These are phyloP conservation scores for Umbelopsis isabellina DNA, from an alignment of 192 early-diverging fungal species.

Conservation along the genomic window DNA sequence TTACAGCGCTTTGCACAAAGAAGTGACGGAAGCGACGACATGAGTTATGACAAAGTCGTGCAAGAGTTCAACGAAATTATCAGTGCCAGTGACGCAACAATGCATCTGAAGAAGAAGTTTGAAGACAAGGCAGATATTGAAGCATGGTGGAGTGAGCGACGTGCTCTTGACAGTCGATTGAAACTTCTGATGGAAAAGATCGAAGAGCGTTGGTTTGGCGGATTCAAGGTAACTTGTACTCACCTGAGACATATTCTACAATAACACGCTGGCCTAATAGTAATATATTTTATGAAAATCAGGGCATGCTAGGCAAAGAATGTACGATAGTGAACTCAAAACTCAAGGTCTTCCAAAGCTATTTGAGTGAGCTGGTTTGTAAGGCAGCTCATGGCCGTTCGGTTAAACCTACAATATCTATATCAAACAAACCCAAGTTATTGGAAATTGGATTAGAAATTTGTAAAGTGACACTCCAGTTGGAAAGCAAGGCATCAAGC, in stretches of 20 bases:
- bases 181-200: conserved; percentile 63
- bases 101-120: conserved; percentile 52
- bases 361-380: conserved; percentile 51
- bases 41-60: conserved; percentile 56
- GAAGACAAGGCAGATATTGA: conserved; percentile 65
- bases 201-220: conserved; percentile 86
- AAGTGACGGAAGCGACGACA: conserved; percentile 43
- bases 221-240: conserved; percentile 64
- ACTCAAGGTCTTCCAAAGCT: conserved; percentile 50
- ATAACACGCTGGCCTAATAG: background rate
- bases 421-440: conserved; percentile 32
- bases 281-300: background rate
- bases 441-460: conserved; percentile 61
- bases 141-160: conserved; percentile 82
- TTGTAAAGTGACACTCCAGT: conserved; percentile 55
- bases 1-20: conserved; percentile 54
- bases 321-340: conserved; percentile 8
- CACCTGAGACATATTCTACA: background rate
- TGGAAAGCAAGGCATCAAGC: conserved; percentile 55
- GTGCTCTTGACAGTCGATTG: conserved; percentile 71
- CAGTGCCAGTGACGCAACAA: conserved; percentile 67
- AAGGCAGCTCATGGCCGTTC: conserved; percentile 26
- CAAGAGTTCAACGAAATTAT: conserved; percentile 72
- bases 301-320: conserved; percentile 42
- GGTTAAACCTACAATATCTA: conserved; percentile 24